A percentile compares a stretch with the other conserved stretches of the same genome.
Conservation (phyloP, 305 asterid species). For the Lippia alba region DNA sequence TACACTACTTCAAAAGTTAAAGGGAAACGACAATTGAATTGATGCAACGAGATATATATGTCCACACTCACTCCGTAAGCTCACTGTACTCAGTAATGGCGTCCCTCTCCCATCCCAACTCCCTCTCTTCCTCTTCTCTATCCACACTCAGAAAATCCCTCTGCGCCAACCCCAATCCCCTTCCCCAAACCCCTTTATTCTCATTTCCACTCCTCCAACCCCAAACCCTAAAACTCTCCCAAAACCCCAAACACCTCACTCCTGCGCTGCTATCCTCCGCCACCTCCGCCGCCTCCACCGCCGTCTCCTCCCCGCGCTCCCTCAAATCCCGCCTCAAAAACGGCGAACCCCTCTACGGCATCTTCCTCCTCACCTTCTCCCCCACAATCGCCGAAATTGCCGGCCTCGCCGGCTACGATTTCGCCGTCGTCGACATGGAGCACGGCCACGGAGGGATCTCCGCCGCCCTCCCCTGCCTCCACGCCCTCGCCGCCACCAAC, state of each 20-base stretch:
- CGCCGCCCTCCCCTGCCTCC: constrained; percentile 73
- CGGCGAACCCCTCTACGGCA: constrained; percentile 62
- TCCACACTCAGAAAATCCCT: constrained; percentile 48
- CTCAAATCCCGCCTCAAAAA: constrained; percentile 70
- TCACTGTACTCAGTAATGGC: constrained; percentile 48
- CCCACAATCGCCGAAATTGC: constrained; percentile 89
- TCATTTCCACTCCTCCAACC: constrained; percentile 21
- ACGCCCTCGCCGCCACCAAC: constrained; percentile 67
- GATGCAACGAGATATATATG: too few species aligned
- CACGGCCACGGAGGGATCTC: constrained; percentile 91
- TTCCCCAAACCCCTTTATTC: not conserved
- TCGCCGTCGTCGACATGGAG: constrained; percentile 91
- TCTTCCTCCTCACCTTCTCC: constrained; percentile 68
- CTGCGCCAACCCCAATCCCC: not conserved
- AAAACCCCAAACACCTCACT: constrained; percentile 32
- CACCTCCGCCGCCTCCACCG: constrained; percentile 30
- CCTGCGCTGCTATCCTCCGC: constrained; percentile 37
- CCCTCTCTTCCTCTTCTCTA: constrained; percentile 39
- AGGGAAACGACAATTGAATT: too few species aligned
- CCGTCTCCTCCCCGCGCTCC: constrained; percentile 37
- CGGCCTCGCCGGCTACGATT: constrained; percentile 82
- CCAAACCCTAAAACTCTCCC: constrained; percentile 35
- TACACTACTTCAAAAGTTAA: too few species aligned
- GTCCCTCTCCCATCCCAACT: constrained; percentile 18
- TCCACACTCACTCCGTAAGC: not conserved